phyloP scores from a whole-genome alignment of 805 yeast species.

The Ogataea dorogensis region DNA sequence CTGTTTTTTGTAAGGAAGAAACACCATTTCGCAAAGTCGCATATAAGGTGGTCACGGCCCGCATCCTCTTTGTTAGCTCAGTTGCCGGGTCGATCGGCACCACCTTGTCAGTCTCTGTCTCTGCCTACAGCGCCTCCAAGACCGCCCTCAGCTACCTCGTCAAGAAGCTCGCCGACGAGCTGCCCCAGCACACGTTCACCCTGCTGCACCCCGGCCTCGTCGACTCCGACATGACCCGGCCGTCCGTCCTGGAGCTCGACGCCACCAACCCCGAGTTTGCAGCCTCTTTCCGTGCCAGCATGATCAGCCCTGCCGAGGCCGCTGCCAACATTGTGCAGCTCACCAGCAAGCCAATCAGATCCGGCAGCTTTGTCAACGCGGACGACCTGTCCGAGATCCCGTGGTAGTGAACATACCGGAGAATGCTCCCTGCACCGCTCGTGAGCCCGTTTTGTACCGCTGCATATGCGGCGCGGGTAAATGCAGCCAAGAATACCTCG shows the following conservation, averaged over 20 bases:
- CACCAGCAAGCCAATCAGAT: too few relatives aligned
- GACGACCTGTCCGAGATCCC: not conserved
- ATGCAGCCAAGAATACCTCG: too few relatives aligned
- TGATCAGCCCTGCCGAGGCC: not conserved
- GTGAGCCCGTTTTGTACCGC: too few relatives aligned
- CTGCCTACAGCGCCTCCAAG: constrained; percentile 38
- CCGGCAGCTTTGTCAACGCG: not conserved
- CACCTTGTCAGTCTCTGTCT: constrained; percentile 20
- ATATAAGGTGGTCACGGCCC: constrained; percentile 25
- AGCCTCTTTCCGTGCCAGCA: not conserved
- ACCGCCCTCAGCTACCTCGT: constrained; percentile 35
- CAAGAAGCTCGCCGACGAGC: constrained; percentile 29
- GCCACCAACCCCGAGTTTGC: not conserved
- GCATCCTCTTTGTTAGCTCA: constrained; percentile 32
- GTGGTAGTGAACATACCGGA: too few relatives aligned
- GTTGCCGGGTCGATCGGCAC: constrained; percentile 30
- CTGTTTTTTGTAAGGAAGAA: too few relatives aligned
- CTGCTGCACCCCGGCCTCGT: constrained; percentile 14
- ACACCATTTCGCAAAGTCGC: too few relatives aligned
- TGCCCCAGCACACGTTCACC: constrained; percentile 21
- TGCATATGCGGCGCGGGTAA: too few relatives aligned
- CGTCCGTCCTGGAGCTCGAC: not conserved
- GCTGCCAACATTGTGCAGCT: too few relatives aligned
- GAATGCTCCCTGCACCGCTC: too few relatives aligned
- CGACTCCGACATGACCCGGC: constrained; percentile 1